A percentile compares a stretch with the other conserved stretches of the same genome.
phyloP scores from a whole-genome alignment of 805 yeast species.

The Wickerhamiella allomyrinae region DNA sequence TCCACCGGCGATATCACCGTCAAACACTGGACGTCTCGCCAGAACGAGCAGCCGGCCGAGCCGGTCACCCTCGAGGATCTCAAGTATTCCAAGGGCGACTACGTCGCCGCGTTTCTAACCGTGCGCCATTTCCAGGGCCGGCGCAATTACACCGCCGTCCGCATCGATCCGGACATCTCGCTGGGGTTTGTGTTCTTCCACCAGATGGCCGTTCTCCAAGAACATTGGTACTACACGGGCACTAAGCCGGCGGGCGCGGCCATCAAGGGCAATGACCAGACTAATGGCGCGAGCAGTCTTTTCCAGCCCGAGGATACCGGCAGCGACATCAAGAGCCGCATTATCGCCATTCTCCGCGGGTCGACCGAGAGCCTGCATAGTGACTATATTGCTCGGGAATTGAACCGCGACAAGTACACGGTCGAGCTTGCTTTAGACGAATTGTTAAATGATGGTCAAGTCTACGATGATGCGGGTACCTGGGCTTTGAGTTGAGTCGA shows the following conservation, averaged over 20 bases:
- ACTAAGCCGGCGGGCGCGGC: constrained; percentile 6
- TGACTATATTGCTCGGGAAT: constrained; percentile 10
- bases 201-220: constrained; percentile 22
- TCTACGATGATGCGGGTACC: constrained; percentile 8
- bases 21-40: constrained; percentile 33
- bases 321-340: constrained; percentile 6
- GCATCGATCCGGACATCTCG: constrained; percentile 30
- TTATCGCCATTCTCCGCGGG: constrained; percentile 7
- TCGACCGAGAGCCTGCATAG: constrained; percentile 8
- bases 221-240: constrained; percentile 27
- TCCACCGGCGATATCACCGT: constrained; percentile 51
- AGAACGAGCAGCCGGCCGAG: constrained; percentile 19
- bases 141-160: constrained; percentile 36
- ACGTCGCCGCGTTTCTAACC: constrained; percentile 37
- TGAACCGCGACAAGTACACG: constrained; percentile 3
- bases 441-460: constrained; percentile 5
- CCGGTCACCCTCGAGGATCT: constrained; percentile 12
- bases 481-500: constrained; percentile 1
- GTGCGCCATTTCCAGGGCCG: constrained; percentile 36
- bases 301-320: background rate
- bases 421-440: background rate
- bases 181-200: constrained; percentile 1
- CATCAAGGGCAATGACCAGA: background rate
- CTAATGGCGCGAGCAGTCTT: background rate
- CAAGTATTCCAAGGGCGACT: constrained; percentile 25